Evolutionary conservation across 2,329 filamentous ascomycete genomes (phyloP).

Genomic region (Colletotrichum australisinense): DNA sequence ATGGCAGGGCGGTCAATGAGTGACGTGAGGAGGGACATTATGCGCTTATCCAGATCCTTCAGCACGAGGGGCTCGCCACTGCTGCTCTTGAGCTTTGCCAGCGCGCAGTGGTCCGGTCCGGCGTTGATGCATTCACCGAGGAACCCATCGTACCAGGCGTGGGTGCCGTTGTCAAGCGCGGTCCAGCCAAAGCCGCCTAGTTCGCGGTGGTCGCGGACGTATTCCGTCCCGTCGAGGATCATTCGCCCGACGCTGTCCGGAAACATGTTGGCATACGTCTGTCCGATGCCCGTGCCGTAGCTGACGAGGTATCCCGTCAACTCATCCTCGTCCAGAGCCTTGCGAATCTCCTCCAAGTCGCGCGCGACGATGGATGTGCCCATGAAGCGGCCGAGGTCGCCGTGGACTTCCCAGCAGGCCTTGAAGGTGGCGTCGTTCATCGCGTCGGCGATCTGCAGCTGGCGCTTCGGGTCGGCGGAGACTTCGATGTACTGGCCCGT

Average conservation of each 20-base stretch:
- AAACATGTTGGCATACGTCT: constrained; percentile 64
- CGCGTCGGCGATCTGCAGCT: constrained; percentile 57
- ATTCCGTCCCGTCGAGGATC: constrained; percentile 61
- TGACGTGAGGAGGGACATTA: constrained; percentile 50
- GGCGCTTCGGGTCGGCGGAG: constrained; percentile 43
- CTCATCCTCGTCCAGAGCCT: constrained; percentile 56
- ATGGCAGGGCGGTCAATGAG: constrained; percentile 51
- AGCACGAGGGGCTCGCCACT: constrained; percentile 46
- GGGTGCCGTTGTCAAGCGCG: constrained; percentile 59
- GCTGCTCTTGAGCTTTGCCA: constrained; percentile 49
- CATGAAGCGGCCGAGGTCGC: constrained; percentile 59
- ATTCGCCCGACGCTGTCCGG: constrained; percentile 59
- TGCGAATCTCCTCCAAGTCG: constrained; percentile 61
- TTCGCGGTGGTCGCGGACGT: constrained; percentile 56
- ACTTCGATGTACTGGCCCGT: constrained; percentile 52
- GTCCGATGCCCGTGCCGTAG: constrained; percentile 64
- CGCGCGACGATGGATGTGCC: constrained; percentile 59
- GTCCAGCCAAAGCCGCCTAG: constrained; percentile 60
- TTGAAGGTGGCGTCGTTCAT: constrained; percentile 57
- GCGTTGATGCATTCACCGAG: constrained; percentile 61
- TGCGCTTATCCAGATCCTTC: constrained; percentile 49
- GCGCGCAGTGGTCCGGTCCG: constrained; percentile 56
- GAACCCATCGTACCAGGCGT: constrained; percentile 62
- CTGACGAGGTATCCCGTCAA: constrained; percentile 62
- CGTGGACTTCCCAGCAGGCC: constrained; percentile 55